Evolutionary conservation across 306 rosid species (phyloP).

Genomic region (Hippophae gyantsensis): DNA sequence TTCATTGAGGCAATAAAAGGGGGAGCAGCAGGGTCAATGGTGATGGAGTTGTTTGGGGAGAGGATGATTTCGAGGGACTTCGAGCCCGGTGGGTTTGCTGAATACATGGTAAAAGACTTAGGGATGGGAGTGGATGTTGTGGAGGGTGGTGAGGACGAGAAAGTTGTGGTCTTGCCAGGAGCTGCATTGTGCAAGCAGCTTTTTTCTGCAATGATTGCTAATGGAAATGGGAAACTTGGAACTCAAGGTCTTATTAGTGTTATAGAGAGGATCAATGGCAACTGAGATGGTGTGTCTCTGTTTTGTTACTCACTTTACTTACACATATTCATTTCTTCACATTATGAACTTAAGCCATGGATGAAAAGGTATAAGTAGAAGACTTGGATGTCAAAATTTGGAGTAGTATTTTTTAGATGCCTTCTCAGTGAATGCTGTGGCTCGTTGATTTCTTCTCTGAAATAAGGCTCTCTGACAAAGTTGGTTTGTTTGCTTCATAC

Average conservation of each 20-base stretch:
- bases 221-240: slow-evolving; percentile 70
- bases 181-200: slow-evolving; percentile 65
- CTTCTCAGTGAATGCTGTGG: background rate
- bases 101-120: slow-evolving; percentile 78
- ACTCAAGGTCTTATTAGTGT: slow-evolving; percentile 60
- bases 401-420: background rate
- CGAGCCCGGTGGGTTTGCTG: slow-evolving; percentile 56
- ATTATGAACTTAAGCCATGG: no score
- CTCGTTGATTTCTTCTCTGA: no score
- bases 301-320: no score
- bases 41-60: slow-evolving; percentile 58
- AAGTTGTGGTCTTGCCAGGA: slow-evolving; percentile 56
- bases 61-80: slow-evolving; percentile 58
- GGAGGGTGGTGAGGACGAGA: slow-evolving; percentile 35
- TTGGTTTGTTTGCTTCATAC: no score
- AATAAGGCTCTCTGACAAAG: no score
- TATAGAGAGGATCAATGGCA: slow-evolving; percentile 58
- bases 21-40: slow-evolving; percentile 57
- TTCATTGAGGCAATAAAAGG: slow-evolving; percentile 47
- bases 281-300: slow-evolving; percentile 13
- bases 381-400: no score
- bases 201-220: slow-evolving; percentile 64
- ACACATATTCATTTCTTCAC: no score
- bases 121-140: slow-evolving; percentile 71
- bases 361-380: no score